Base-by-base conservation (phyloP, 768 basidiomycete species). In the Cytidiella melzeri region DNA sequence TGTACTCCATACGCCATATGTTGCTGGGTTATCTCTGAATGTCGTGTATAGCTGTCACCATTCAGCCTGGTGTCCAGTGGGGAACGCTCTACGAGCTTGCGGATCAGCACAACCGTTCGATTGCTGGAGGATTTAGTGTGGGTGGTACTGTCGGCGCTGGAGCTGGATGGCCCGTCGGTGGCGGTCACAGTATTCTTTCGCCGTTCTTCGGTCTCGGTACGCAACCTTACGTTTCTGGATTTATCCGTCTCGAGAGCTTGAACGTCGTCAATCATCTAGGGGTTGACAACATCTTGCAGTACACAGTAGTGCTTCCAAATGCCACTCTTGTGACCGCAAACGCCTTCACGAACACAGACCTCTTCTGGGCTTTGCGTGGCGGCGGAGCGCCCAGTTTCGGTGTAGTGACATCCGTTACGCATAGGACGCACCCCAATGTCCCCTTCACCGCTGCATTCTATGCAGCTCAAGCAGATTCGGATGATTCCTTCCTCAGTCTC, bases 341-440 rank as follows among this genome's bases (percentile, higher is more conserved):
- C 54, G 52, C 55, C 0, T 60, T 69, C 55, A 63, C 67, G 36
- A 63, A 77, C 51, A 12, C 61, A 3, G 73, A 79, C 47, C 66
- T 80, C 4, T 80, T 75, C 61, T 80, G 74, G 72, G 76, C 79
- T 0, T 55, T 80, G 44, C 67, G 76, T 27, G 77, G 77, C 1
- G 74, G 73, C 1, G 78, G 78, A 0, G 76, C 76, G 4, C 69
- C 72, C 11, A 78, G 73, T 0, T 79, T 64, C 41, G 77, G 73
- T 5, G 64, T 79, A 18, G 62, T 79, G 43, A 70, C 69, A 2
- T 72, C 72, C 1, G 70, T 69, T 4, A 76, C 76, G 1, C 77
- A 78, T 52, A 57, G 59, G 44, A 75, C 73, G 0, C 67, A 76
- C 43, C 67, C 71, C 2, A 19, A 50, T 9, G 52, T 65, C 10